phyloP scores from a whole-genome alignment of 2,329 filamentous ascomycete genomes.

The Pestalotiopsis sp. region DNA sequence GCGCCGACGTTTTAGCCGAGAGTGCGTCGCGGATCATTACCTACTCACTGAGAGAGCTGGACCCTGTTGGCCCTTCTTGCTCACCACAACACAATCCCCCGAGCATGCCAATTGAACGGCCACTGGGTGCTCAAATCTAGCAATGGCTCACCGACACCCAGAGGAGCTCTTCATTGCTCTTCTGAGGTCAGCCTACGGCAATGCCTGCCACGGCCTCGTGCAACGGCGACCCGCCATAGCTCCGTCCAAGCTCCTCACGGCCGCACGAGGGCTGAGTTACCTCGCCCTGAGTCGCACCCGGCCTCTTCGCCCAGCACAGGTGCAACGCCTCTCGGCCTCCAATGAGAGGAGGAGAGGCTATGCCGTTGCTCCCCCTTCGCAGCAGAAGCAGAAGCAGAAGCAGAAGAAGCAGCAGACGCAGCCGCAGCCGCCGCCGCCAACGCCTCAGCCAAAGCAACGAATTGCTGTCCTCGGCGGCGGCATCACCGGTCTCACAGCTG shows the following conservation, averaged over 20 bases:
- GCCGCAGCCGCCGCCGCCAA: constrained; percentile 14
- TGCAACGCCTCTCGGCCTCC: constrained; percentile 7
- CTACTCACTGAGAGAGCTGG: not conserved
- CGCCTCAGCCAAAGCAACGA: constrained; percentile 25
- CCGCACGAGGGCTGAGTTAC: constrained; percentile 3
- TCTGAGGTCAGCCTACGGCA: constrained; percentile 27
- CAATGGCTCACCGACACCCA: constrained; percentile 29
- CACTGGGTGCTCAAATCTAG: constrained; percentile 18
- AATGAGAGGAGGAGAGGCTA: constrained; percentile 18
- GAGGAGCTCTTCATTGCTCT: constrained; percentile 30
- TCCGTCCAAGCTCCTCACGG: constrained; percentile 16
- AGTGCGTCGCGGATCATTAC: constrained; percentile 1
- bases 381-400: not conserved
- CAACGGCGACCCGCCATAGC: constrained; percentile 17
- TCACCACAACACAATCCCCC: constrained; percentile 3
- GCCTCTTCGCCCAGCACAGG: constrained; percentile 4
- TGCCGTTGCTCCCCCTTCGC: constrained; percentile 16
- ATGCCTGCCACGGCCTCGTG: constrained; percentile 22
- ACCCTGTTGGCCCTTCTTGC: not conserved
- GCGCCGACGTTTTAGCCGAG: constrained; percentile 10
- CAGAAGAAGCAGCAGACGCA: not conserved
- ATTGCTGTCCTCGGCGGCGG: constrained; percentile 79
- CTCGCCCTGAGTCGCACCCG: constrained; percentile 13
- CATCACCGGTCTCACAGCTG: constrained; percentile 78
- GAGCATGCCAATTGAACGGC: constrained; percentile 7